Percentiles rank a stretch among this genome's conserved stretches.
phyloP scores from a whole-genome alignment of 208 protist species.

The Trypanosoma lewisi region DNA sequence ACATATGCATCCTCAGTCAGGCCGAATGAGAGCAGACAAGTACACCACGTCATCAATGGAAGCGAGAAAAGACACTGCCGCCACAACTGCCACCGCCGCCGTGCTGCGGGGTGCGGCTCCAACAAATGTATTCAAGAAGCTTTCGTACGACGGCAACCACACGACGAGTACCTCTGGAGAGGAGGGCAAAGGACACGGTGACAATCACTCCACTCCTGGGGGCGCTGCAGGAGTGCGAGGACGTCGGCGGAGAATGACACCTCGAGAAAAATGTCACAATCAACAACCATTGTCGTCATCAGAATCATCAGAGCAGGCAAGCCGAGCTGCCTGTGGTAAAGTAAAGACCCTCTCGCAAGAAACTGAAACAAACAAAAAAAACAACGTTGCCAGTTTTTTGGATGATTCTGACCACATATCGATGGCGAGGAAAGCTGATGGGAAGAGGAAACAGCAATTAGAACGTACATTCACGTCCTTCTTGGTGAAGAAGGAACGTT shows the following conservation, averaged over 20 bases:
- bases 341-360: background rate
- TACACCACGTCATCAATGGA: background rate
- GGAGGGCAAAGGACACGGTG: too few species aligned
- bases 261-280: background rate
- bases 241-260: background rate
- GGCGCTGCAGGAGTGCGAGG: too few species aligned
- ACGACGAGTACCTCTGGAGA: background rate
- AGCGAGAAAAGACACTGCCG: background rate
- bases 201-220: too few species aligned
- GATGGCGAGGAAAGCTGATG: background rate
- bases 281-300: background rate
- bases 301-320: background rate
- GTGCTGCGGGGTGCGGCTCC: too few species aligned
- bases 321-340: background rate
- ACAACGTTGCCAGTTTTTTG: background rate
- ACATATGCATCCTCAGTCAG: background rate
- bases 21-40: background rate
- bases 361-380: background rate
- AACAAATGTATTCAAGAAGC: conserved; percentile 9
- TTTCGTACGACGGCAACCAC: conserved; percentile 1
- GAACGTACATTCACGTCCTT: conserved; percentile 29
- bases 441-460: conserved; percentile 17
- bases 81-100: background rate
- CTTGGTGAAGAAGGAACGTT: conserved; percentile 30
- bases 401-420: background rate